Percentiles rank a stretch among this genome's conserved stretches.
phyloP scores from a whole-genome alignment of 129 eudicot species.

The Flaveria robusta region DNA sequence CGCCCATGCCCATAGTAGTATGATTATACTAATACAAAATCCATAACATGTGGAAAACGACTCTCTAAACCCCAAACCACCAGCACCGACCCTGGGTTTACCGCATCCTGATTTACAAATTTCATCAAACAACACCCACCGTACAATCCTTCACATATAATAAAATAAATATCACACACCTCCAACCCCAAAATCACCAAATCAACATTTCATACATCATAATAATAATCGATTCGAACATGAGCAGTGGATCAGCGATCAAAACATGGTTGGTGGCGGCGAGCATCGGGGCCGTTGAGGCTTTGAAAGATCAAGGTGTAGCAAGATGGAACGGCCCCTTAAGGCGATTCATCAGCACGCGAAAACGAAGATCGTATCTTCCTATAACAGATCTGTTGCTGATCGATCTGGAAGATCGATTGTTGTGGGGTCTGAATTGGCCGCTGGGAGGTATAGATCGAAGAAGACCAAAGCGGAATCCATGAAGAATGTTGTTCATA shows the following conservation, averaged over 20 bases:
- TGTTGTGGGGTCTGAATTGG: conserved; percentile 20
- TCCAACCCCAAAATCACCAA: conserved; percentile 4
- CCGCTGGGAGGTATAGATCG: conserved; percentile 9
- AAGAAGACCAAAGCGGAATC: conserved; percentile 43
- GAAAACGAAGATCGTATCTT: conserved; percentile 41
- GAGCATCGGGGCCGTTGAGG: conserved; percentile 68
- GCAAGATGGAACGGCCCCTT: conserved; percentile 60
- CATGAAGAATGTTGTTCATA: conserved; percentile 52
- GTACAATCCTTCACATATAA: conserved; percentile 9
- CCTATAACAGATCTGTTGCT: conserved; percentile 25
- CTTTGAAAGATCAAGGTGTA: conserved; percentile 67
- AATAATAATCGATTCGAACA: neutral
- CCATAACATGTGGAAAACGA: conserved; percentile 15
- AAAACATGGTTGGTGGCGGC: conserved; percentile 67
- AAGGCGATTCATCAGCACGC: conserved; percentile 46
- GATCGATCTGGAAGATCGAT: conserved; percentile 26
- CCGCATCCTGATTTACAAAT: conserved; percentile 28
- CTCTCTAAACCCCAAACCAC: neutral
- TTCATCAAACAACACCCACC: conserved; percentile 8
- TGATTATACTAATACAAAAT: too few species aligned
- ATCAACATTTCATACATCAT: neutral
- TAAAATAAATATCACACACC: neutral
- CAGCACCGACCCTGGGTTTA: conserved; percentile 6
- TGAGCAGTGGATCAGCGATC: conserved; percentile 34
- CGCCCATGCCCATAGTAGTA: too few species aligned